Evolutionary conservation across 2,329 filamentous ascomycete species (phyloP).

Genomic region (Cryphonectria parasitica): DNA sequence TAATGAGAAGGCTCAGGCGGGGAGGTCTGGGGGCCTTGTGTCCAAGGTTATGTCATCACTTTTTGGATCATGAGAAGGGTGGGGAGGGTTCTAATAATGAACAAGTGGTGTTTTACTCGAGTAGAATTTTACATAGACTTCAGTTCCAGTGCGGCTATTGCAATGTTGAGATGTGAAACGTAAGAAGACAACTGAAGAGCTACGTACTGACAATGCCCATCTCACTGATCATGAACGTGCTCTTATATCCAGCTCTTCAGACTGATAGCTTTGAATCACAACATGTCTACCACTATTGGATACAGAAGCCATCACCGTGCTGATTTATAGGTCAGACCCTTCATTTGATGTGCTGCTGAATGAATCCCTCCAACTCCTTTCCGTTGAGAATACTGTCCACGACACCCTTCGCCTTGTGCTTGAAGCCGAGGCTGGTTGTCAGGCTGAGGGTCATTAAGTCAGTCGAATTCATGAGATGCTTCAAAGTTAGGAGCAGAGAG

Average conservation of each 20-base stretch:
- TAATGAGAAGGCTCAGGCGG: slow-evolving; percentile 36
- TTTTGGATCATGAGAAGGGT: slow-evolving; percentile 14
- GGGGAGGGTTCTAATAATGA: neutral
- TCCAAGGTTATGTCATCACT: slow-evolving; percentile 22
- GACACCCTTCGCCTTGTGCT: slow-evolving; percentile 28
- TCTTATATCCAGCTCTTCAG: no score
- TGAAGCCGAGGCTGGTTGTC: slow-evolving; percentile 24
- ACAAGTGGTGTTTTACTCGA: neutral
- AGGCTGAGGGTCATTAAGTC: slow-evolving; percentile 4
- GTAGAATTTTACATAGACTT: neutral
- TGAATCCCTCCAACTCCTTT: slow-evolving; percentile 26
- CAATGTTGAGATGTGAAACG: no score
- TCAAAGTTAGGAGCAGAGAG: neutral
- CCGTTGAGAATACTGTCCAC: slow-evolving; percentile 28
- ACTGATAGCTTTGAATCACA: no score
- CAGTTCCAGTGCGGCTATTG: no score
- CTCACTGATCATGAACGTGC: no score
- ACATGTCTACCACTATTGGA: no score
- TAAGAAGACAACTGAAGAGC: no score
- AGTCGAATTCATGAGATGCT: neutral
- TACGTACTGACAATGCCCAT: no score
- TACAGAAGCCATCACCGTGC: no score
- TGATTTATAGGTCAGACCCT: neutral
- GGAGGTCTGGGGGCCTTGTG: slow-evolving; percentile 9
- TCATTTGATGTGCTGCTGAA: slow-evolving; percentile 24